Conservation (phyloP, 371 early-diverging fungal species). For the Rhizomucor miehei region DNA sequence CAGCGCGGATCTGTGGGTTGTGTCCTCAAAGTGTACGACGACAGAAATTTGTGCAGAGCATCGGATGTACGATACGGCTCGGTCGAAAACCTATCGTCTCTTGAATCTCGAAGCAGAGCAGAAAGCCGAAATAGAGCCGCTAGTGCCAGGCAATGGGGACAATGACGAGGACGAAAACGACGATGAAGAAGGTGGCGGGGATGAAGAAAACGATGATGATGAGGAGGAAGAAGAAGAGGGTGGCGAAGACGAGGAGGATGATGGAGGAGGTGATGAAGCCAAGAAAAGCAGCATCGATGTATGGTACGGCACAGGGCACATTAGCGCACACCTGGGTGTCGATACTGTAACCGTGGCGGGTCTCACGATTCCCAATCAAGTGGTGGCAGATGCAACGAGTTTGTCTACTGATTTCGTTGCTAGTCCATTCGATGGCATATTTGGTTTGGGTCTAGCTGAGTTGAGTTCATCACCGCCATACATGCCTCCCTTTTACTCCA, state of each 20-base stretch:
- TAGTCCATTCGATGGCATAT: slow-evolving; percentile 64
- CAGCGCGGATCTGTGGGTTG: slow-evolving; percentile 84
- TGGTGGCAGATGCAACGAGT: slow-evolving; percentile 53
- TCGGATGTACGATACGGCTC: slow-evolving; percentile 12
- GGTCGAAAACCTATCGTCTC: slow-evolving; percentile 10
- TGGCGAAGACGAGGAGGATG: slow-evolving; percentile 6
- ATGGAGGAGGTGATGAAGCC: slow-evolving; percentile 6
- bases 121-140: too few species aligned
- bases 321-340: slow-evolving; percentile 41
- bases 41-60: slow-evolving; percentile 51
- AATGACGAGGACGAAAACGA: slow-evolving; percentile 5
- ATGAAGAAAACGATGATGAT: slow-evolving; percentile 7
- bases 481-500: slow-evolving; percentile 64
- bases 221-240: slow-evolving; percentile 3
- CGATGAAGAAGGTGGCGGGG: slow-evolving; percentile 2
- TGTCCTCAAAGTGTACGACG: slow-evolving; percentile 81
- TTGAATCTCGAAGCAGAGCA: slow-evolving; percentile 1
- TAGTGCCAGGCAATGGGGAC: neutral
- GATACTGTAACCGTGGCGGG: slow-evolving; percentile 57
- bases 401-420: slow-evolving; percentile 56
- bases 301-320: slow-evolving; percentile 65
- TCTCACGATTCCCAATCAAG: slow-evolving; percentile 37
- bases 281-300: slow-evolving; percentile 35
- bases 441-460: slow-evolving; percentile 64
- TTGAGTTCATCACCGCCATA: slow-evolving; percentile 46